Evolutionary conservation across 2,329 filamentous ascomycete species (phyloP).

Genomic region (Pseudogymnoascus verrucosus): DNA sequence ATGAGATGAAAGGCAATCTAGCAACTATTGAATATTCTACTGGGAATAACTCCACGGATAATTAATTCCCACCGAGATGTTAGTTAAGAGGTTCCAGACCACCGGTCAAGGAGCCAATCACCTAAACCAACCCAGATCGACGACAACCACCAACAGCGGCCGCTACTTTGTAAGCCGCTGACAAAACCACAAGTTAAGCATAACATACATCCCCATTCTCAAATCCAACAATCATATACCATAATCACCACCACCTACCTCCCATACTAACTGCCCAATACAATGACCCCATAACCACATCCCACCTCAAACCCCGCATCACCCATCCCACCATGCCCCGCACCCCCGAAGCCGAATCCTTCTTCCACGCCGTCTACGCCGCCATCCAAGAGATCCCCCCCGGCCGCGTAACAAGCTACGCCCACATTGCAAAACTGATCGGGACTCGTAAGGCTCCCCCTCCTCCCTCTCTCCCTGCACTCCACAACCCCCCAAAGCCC

Average conservation of each 20-base stretch:
- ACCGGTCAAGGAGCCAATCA: not conserved
- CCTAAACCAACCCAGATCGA: not conserved
- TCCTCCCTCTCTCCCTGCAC: not conserved
- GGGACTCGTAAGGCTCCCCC: conserved; percentile 54
- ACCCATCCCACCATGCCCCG: conserved; percentile 47
- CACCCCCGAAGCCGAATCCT: conserved; percentile 65
- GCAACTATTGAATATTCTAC: not conserved
- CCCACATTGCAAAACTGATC: conserved; percentile 65
- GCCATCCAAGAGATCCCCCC: conserved; percentile 78
- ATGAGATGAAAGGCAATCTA: not conserved
- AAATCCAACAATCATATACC: not conserved
- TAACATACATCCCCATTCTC: not conserved
- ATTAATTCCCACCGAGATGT: not conserved
- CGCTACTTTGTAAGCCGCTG: conserved; percentile 1
- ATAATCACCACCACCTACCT: not conserved
- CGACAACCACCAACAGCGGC: not conserved
- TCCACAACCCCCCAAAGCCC: conserved; percentile 7
- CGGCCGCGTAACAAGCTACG: conserved; percentile 82
- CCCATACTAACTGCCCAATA: not conserved
- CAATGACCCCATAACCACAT: not conserved
- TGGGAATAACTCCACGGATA: not conserved
- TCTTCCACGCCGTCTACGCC: conserved; percentile 70
- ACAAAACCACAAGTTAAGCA: not conserved
- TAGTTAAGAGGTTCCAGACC: not conserved
- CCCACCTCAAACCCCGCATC: not conserved